phyloP scores from a whole-genome alignment of 164 flowering plant genomes.

The Tinospora cordifolia region DNA sequence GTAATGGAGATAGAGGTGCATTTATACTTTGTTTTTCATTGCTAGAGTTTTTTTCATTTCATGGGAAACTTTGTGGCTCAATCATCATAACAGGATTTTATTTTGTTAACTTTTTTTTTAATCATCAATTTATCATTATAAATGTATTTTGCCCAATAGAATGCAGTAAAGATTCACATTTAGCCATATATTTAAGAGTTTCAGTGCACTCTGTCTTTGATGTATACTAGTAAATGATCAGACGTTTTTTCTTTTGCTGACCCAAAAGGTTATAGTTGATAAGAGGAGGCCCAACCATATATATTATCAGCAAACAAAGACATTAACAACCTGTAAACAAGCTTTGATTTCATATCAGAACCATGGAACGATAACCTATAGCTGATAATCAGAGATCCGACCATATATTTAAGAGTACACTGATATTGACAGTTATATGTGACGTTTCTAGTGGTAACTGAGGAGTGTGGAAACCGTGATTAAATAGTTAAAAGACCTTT shows the following conservation, averaged over 20 bases:
- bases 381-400: too few species aligned
- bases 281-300: too few species aligned
- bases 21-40: constrained; percentile 3
- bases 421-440: background rate
- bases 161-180: background rate
- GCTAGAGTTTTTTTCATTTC: background rate
- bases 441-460: background rate
- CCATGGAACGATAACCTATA: too few species aligned
- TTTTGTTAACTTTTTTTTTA: background rate
- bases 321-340: too few species aligned
- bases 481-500: background rate
- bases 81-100: background rate
- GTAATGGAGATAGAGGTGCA: constrained; percentile 38
- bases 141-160: background rate
- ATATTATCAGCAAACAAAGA: too few species aligned
- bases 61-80: background rate
- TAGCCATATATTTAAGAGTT: background rate
- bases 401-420: too few species aligned
- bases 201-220: background rate
- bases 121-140: too few species aligned
- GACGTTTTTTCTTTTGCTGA: background rate
- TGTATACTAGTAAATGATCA: background rate
- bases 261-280: too few species aligned
- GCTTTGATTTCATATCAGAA: too few species aligned
- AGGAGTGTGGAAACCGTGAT: background rate